Evolutionary conservation across 768 basidiomycete species (phyloP).

Genomic region (Xerocomellus dryophilus): DNA sequence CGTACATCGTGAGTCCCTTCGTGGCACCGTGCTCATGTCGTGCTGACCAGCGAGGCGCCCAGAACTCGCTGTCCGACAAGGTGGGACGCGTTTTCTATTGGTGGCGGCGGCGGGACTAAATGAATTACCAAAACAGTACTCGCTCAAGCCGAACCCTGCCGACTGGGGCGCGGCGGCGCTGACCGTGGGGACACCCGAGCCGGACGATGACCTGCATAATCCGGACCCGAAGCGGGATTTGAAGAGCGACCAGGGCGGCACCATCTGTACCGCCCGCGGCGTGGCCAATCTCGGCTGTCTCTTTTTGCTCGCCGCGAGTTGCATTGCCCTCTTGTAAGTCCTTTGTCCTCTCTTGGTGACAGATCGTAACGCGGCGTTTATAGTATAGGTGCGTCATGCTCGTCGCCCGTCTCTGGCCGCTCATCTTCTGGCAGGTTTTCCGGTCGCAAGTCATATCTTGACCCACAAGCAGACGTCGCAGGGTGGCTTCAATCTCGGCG

Average conservation of each 20-base stretch:
- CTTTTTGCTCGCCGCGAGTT: conserved; percentile 46
- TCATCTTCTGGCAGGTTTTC: conserved; percentile 38
- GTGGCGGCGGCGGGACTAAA: neutral
- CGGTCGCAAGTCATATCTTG: conserved; percentile 46
- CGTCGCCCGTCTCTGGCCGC: neutral
- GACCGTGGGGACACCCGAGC: conserved; percentile 45
- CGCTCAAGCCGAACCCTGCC: conserved; percentile 42
- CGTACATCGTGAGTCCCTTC: conserved; percentile 22
- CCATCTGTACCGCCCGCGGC: conserved; percentile 60
- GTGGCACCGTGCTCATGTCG: neutral
- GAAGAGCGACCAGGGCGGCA: conserved; percentile 53
- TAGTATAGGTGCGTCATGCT: conserved; percentile 16
- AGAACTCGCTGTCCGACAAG: conserved; percentile 31
- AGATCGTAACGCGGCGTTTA: neutral
- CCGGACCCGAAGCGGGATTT: conserved; percentile 56
- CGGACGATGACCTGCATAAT: conserved; percentile 63
- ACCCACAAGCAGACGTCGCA: conserved; percentile 38
- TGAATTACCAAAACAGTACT: conserved; percentile 30
- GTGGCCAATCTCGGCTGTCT: conserved; percentile 68
- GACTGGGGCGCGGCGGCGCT: conserved; percentile 48
- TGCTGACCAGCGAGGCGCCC: neutral
- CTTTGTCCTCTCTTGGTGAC: neutral
- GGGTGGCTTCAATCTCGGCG: conserved; percentile 71
- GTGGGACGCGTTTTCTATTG: conserved; percentile 2
- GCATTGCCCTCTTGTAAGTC: conserved; percentile 57